Percentiles rank a stretch among this genome's conserved stretches.
Conservation (phyloP, 2,329 filamentous ascomycete species). For the Cephalotrichum gorgonifer region DNA sequence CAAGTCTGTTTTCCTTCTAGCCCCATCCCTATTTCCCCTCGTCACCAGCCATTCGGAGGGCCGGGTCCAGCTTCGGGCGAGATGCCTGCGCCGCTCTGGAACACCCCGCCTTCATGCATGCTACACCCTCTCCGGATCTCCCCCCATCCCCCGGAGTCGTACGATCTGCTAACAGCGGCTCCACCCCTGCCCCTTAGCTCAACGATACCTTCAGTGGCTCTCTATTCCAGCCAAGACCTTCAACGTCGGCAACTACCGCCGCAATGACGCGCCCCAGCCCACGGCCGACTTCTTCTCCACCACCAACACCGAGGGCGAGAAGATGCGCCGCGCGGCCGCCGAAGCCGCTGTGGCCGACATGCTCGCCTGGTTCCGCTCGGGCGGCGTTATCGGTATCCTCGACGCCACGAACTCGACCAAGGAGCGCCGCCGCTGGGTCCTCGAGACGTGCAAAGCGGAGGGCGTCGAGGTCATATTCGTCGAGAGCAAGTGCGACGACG, state of each 20-base stretch:
- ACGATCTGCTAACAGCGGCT: background rate
- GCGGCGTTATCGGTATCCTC: constrained; percentile 82
- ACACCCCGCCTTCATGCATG: no score
- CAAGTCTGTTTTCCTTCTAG: background rate
- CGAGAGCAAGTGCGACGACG: constrained; percentile 93
- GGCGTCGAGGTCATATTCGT: constrained; percentile 89
- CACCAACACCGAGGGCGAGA: constrained; percentile 81
- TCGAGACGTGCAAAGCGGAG: constrained; percentile 64
- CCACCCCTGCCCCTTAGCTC: constrained; percentile 40
- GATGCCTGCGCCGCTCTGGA: no score
- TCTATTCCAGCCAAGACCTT: constrained; percentile 90
- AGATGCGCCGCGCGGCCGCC: constrained; percentile 75
- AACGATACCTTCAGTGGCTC: constrained; percentile 93
- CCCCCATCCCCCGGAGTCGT: background rate
- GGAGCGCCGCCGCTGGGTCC: constrained; percentile 79
- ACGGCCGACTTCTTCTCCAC: constrained; percentile 93
- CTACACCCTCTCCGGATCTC: background rate
- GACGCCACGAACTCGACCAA: constrained; percentile 98
- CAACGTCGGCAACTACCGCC: constrained; percentile 94
- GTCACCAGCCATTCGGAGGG: no score
- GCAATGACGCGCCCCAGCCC: constrained; percentile 79
- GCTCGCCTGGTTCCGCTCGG: constrained; percentile 76
- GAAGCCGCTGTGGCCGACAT: constrained; percentile 90
- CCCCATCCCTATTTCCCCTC: background rate
- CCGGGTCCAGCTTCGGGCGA: no score